Base-by-base conservation (phyloP, 2,329 filamentous ascomycete genomes). In the Aspergillus caelatus region DNA sequence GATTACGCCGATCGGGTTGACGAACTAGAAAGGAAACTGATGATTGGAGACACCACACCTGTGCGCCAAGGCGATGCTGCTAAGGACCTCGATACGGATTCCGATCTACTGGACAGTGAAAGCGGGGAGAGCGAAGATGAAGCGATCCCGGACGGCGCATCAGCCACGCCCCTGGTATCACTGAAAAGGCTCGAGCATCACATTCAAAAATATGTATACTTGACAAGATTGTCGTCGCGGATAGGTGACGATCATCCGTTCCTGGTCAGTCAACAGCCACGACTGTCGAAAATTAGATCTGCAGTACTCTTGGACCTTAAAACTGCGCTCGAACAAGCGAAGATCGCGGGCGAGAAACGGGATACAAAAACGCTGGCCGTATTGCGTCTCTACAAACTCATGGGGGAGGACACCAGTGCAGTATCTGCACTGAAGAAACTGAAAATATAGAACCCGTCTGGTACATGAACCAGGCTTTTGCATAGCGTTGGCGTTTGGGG, bases 21-120 rank as follows among this genome's bases (percentile, higher is more conserved):
- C 23, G 88, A 90, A 69, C 86, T 91, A 72, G 88, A 87, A 70
- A 87, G 87, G 43, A 90, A 83, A 60, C 85, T 92, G 67, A 89
- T 92, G 78, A 91, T 93, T 60, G 88, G 81, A 60, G 74, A 78
- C 71, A 66, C 67, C 70, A 66, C 68, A 12, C 67, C 69, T 39
- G 61, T 65, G 41, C 64, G 69, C 48, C 68, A 63, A 57, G 52
- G 43, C 32, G 62, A 67, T 10, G n/a, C 46, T 4, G 52, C 62
- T 2, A 69, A 69, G 12, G 71, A 72, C n/a, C 67, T 67, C 10
- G 75, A 75, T n/a, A 69, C 71, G 2, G 77, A 79, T 6, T 75
- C 71, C 8, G 77, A 78, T 57, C 65, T 77, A 30, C 73, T 77
- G 36, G 74, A 74, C 28, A 76, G 71, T 8, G 78, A 77, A 52